Evolutionary conservation across 75 land plant species (phyloP), one percentile per base, ranked within the genome.

Genomic region (Gnetum montanum): DNA sequence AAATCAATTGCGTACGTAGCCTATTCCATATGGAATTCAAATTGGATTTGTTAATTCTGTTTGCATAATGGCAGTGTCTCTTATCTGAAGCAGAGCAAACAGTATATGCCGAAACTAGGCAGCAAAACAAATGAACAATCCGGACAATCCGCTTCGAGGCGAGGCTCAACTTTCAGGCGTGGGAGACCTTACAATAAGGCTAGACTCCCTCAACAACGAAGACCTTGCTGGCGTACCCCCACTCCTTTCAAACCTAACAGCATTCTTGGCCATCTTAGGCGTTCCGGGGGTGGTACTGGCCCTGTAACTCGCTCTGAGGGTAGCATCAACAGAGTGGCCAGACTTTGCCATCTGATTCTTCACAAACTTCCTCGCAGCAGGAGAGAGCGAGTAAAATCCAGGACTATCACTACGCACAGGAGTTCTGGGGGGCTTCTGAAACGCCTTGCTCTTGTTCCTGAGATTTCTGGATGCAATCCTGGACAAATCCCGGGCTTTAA

Each of bases 281-380:
- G 90, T 94, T 18, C 74, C 60, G 0, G 64, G 44, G n/a, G 61
- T 53, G 15, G 96, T 80, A 62, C 90, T 85, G 8, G 79, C 60
- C 22, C 91, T 65, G 49, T 94, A 94, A 61, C 92, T 94, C 11
- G 98, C 98, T 46, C 98, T 71, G 43, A 94, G 76, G 19, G 85
- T 71, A 45, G 94, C 91, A 76, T 90, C 98, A 26, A 94, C 82
- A 43, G 83, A 59, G 8, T 60, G 37, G 8, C 82, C 65, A n/a
- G 85, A 69, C 67, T 86, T 94, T 1, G 88, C 83, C 37, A 94
- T 94, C 12, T 84, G 86, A 58, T 83, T 94, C 71, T 79, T 80
- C 47, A 90, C 79, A 70, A 94, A 83, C 82, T 88, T 85, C 96
- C 83, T 91, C 7, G 98, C 98, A 54, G 98, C 98, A 40, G 80